Percentiles rank a stretch among this genome's conserved stretches.
Conservation (phyloP, 768 basidiomycete species). For the Suillus fuscotomentosus region DNA sequence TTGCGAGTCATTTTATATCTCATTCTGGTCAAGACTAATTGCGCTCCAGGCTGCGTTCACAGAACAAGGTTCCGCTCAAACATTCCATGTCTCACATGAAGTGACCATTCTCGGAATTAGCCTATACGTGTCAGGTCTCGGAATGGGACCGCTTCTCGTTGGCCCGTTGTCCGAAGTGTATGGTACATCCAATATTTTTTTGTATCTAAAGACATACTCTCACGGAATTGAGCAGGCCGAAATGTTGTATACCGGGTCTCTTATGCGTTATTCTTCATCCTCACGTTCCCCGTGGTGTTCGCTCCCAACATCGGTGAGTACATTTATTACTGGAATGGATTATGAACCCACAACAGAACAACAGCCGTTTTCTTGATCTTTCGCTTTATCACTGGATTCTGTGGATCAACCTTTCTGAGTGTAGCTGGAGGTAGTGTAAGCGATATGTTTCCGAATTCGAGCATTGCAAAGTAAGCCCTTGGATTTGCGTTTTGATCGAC, state of each 20-base stretch:
- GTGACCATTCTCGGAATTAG: constrained; percentile 50
- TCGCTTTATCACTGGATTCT: constrained; percentile 54
- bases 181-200: constrained; percentile 13
- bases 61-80: constrained; percentile 52
- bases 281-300: constrained; percentile 74
- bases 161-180: constrained; percentile 43
- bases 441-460: constrained; percentile 53
- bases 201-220: background rate
- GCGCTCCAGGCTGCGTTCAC: constrained; percentile 54
- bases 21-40: background rate
- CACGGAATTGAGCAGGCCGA: constrained; percentile 42
- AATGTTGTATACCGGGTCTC: constrained; percentile 62
- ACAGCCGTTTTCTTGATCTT: constrained; percentile 62
- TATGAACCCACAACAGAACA: background rate
- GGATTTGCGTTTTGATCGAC: background rate
- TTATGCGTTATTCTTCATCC: constrained; percentile 57
- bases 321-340: background rate
- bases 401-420: constrained; percentile 56
- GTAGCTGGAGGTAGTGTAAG: constrained; percentile 62
- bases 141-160: constrained; percentile 34
- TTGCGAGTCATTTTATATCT: constrained; percentile 36
- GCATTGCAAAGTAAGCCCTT: constrained; percentile 55
- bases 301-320: constrained; percentile 56
- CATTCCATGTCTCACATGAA: constrained; percentile 52
- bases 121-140: constrained; percentile 41